Conservation (phyloP, 306 rosid species). For the Adenanthera pavonina region DNA sequence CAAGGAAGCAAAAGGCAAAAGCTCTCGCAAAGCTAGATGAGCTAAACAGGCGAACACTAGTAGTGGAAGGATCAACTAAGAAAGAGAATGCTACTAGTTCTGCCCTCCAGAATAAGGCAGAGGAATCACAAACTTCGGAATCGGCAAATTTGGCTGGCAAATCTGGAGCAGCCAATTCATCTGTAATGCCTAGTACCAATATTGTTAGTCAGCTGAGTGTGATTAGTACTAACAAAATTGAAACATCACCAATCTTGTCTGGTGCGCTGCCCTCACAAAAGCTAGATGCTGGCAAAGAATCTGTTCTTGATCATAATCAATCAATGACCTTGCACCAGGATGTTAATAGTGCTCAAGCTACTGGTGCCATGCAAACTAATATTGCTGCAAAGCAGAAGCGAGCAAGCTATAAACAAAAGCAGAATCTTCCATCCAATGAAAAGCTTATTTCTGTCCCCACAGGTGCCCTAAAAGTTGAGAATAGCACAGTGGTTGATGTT, state of each 20-base stretch:
- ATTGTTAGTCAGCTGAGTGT: constrained; percentile 46
- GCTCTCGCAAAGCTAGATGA: constrained; percentile 87
- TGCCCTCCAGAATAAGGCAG: constrained; percentile 56
- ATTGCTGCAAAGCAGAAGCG: constrained; percentile 68
- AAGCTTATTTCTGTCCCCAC: constrained; percentile 44
- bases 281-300: constrained; percentile 47
- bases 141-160: constrained; percentile 39
- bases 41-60: constrained; percentile 63
- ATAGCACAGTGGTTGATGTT: constrained; percentile 42
- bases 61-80: constrained; percentile 53
- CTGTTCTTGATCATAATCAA: constrained; percentile 42
- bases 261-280: constrained; percentile 46
- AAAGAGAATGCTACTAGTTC: constrained; percentile 51
- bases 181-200: constrained; percentile 41
- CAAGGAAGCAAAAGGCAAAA: constrained; percentile 75
- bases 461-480: constrained; percentile 44
- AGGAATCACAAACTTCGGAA: constrained; percentile 54
- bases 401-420: constrained; percentile 67
- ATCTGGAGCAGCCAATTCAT: constrained; percentile 41
- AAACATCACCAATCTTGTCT: constrained; percentile 45
- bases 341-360: constrained; percentile 49
- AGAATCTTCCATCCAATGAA: constrained; percentile 49
- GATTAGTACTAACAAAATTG: constrained; percentile 41
- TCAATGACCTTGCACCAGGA: constrained; percentile 57
- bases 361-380: constrained; percentile 49